phyloP scores from a whole-genome alignment of 1,139 yeast genomes.

The Hanseniaspora sp. region DNA sequence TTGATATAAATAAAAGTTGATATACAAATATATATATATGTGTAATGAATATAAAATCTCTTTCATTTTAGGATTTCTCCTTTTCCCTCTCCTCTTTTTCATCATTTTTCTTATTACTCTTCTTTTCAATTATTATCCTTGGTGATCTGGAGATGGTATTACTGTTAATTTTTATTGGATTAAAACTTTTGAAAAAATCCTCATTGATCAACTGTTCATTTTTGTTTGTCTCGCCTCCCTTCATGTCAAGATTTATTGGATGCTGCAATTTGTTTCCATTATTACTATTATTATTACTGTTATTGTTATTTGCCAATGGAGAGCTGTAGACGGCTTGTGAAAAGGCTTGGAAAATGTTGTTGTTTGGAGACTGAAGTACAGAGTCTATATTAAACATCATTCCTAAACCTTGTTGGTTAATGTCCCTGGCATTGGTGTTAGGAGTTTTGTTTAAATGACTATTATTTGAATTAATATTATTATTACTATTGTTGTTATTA shows the following conservation, averaged over 20 bases:
- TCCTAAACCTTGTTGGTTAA: constrained; percentile 1
- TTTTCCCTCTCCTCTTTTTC: background rate
- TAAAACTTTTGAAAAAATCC: constrained; percentile 10
- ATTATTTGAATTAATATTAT: too few relatives aligned
- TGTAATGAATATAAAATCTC: too few relatives aligned
- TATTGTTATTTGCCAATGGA: constrained; percentile 9
- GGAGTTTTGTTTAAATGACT: constrained; percentile 3
- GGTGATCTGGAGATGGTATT: constrained; percentile 9
- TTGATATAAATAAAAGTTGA: too few relatives aligned
- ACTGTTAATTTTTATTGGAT: constrained; percentile 3
- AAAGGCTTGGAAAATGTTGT: constrained; percentile 14
- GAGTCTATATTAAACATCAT: constrained; percentile 16
- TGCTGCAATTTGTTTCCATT: constrained; percentile 4
- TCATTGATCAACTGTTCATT: background rate
- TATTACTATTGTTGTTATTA: background rate
- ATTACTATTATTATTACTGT: background rate
- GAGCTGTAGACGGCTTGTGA: constrained; percentile 16
- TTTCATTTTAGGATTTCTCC: background rate
- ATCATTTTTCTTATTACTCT: background rate
- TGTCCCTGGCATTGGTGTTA: constrained; percentile 2
- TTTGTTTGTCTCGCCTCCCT: background rate
- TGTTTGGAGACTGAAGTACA: constrained; percentile 13
- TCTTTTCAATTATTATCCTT: constrained; percentile 6
- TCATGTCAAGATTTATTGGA: constrained; percentile 1
- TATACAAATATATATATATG: too few relatives aligned